Evolutionary conservation across 768 basidiomycete species (phyloP), one percentile per base, ranked within the genome.

Genomic region (Lyophyllum semitale): DNA sequence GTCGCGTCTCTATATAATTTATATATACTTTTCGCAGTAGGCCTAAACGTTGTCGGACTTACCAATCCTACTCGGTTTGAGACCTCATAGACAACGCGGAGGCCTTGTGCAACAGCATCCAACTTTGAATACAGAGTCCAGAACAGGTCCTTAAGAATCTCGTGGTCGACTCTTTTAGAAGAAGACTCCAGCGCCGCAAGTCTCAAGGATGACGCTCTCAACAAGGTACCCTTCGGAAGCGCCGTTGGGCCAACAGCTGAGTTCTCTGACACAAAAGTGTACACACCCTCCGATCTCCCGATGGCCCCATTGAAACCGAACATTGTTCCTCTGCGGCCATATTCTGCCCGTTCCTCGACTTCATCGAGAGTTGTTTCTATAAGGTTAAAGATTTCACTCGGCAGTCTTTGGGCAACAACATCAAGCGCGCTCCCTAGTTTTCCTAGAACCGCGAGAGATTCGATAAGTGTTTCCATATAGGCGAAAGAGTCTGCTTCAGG

Each of bases 101-200:
- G 76, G 9, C 95, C 93, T 68, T 99, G 95, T 13, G 89, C 81
- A 18, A 98, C 91, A 27, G 97, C 97, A 65, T 95, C 89, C 44
- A 99, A 66, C 70, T 99, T 98, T 15, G 94, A 97, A 68, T 93
- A 99, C 15, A 96, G 67, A 2, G 96, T 97, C 96, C 96, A 98
- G 70, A 98, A 98, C 32, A 99, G 78, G 69, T 98, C 97, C 56
- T 77, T 81, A 51, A 99, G 69, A 13, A 90, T 89, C 65, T 96
- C 94, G 56, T 93, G 91, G 63, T 97, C 91, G 17, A 79, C 75
- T 29, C 84, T 81, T 58, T 87, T 89, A 0, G 84, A 75, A 17
- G 87, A 83, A 7, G 86, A 84, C 64, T 93, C 93, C 59, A 93
- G 69, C 1, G 88, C 88, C 17, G 86, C 79, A 25, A 91, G 77